A percentile compares a stretch with the other conserved stretches of the same genome.
Conservation (phyloP, 148 eudicot species). For the Rhododendron ferrugineum region DNA sequence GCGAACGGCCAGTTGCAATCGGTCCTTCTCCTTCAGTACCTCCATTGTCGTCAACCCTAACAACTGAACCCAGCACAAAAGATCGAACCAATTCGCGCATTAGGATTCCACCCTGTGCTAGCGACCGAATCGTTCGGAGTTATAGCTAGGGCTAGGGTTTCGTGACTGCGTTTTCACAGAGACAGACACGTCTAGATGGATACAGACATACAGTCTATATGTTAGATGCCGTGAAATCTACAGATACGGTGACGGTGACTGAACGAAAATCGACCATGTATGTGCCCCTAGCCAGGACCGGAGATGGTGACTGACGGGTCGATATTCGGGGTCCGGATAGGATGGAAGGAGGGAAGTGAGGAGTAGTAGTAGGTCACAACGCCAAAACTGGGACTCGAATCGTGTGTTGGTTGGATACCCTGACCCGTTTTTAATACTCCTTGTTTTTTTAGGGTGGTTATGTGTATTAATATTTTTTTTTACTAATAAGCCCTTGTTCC, state of each 20-base stretch:
- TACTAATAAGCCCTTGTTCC: no score
- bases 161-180: neutral
- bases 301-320: neutral
- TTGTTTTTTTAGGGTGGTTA: no score
- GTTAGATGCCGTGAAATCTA: neutral
- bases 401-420: neutral
- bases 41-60: slow-evolving; percentile 23
- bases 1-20: slow-evolving; percentile 38
- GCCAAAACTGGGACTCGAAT: neutral
- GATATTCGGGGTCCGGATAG: neutral
- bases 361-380: neutral
- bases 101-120: neutral
- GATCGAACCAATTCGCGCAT: slow-evolving; percentile 15
- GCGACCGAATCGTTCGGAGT: neutral
- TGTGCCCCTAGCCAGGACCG: neutral
- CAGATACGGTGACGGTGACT: neutral
- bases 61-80: neutral
- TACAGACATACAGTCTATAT: no score
- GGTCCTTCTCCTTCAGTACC: slow-evolving; percentile 20
- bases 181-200: neutral
- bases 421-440: neutral
- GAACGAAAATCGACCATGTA: neutral
- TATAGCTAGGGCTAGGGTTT: slow-evolving; percentile 3
- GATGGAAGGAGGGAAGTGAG: neutral
- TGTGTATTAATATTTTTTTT: no score